Conservation (phyloP, 306 rosid genomes). For the Dryas alaskensis region DNA sequence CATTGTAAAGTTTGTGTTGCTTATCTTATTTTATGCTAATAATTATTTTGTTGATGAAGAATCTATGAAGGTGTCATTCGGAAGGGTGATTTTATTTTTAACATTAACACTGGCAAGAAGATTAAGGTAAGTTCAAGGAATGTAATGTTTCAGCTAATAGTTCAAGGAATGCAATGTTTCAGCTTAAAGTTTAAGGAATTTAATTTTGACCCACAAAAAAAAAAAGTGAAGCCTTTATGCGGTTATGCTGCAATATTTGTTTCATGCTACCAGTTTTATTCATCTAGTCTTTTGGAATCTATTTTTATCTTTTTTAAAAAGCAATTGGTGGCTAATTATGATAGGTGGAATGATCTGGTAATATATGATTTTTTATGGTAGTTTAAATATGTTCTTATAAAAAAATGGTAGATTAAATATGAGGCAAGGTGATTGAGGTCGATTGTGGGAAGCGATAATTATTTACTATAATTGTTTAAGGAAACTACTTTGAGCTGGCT, state of each 20-base stretch:
- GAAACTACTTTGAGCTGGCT: too few relatives aligned
- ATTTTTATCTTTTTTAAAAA: neutral
- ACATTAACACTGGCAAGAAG: conserved; percentile 88
- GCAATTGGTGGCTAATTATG: neutral
- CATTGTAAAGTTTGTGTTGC: neutral
- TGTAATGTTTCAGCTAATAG: conserved; percentile 7
- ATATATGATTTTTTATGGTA: neutral
- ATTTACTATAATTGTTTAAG: too few relatives aligned
- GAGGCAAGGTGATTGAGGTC: neutral
- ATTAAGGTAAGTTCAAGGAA: conserved; percentile 58
- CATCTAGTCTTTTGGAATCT: neutral
- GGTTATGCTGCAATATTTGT: neutral
- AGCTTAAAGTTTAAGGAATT: conserved; percentile 1
- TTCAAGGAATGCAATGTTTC: conserved; percentile 10
- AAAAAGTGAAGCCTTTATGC: neutral
- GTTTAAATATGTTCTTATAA: neutral
- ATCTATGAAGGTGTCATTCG: conserved; percentile 87
- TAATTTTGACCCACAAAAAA: too few relatives aligned
- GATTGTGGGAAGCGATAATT: too few relatives aligned
- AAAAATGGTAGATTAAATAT: neutral
- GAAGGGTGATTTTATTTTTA: conserved; percentile 88
- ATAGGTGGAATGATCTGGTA: neutral
- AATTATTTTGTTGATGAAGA: conserved; percentile 42
- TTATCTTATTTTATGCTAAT: conserved; percentile 20
- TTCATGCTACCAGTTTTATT: neutral